These are phyloP conservation scores for Hypomyces rosellus DNA, from an alignment of 2,329 filamentous ascomycete genomes.

Conservation along the genomic window DNA sequence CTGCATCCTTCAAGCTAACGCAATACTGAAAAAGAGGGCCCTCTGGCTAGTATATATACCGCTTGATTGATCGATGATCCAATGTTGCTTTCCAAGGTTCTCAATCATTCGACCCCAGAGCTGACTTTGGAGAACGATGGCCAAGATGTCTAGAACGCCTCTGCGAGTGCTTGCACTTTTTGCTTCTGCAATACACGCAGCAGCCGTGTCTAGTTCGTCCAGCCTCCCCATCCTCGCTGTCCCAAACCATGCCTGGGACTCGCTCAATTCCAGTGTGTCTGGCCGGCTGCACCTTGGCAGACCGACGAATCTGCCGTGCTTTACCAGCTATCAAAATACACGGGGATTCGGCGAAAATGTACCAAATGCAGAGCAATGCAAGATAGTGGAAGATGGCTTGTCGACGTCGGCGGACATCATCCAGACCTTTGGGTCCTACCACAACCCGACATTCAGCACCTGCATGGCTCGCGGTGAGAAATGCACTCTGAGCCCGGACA, in stretches of 20 bases:
- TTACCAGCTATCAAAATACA: conserved; percentile 2
- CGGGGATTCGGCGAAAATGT: neutral
- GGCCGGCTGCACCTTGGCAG: conserved; percentile 4
- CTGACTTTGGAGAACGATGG: no score
- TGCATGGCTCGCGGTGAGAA: conserved; percentile 6
- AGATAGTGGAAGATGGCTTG: neutral
- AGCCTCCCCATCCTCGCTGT: conserved; percentile 2
- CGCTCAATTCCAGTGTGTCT: conserved; percentile 8
- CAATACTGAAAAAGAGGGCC: no score
- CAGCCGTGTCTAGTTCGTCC: neutral
- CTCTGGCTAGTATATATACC: no score
- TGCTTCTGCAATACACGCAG: no score
- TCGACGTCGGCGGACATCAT: conserved; percentile 1
- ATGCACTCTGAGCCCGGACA: conserved; percentile 1
- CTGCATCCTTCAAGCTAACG: no score
- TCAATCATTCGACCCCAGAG: no score
- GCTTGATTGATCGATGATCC: no score
- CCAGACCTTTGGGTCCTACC: conserved; percentile 5
- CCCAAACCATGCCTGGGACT: conserved; percentile 1
- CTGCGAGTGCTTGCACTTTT: no score
- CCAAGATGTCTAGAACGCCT: no score
- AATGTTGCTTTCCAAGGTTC: no score
- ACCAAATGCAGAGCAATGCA: conserved; percentile 1
- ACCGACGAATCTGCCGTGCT: conserved; percentile 6
- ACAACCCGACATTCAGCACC: conserved; percentile 9